These are phyloP conservation scores for Fusarium sterilihyphosum DNA, from an alignment of 2,329 filamentous ascomycete species.

Conservation along the genomic window DNA sequence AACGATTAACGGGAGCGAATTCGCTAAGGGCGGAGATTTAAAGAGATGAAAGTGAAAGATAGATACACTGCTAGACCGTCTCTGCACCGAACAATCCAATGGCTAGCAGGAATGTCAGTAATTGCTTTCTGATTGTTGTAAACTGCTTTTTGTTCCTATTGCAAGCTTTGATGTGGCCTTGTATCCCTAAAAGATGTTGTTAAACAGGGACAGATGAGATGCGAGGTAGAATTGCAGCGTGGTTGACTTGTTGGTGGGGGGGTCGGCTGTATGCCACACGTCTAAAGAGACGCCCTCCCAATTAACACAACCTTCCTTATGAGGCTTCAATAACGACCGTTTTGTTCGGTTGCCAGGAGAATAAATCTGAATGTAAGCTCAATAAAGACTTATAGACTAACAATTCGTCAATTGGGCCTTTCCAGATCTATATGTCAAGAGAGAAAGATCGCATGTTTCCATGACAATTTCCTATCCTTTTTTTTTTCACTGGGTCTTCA, in stretches of 20 bases:
- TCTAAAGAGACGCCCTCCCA: background rate
- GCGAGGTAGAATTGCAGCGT: constrained; percentile 1
- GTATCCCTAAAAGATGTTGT: constrained; percentile 1
- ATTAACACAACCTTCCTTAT: constrained; percentile 2
- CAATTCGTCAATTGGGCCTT: background rate
- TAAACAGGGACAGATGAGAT: constrained; percentile 23
- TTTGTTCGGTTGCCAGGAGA: background rate
- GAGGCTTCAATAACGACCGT: background rate
- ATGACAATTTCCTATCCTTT: constrained; percentile 17
- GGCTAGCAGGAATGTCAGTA: background rate
- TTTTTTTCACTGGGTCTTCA: constrained; percentile 24
- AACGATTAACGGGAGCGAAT: constrained; percentile 30
- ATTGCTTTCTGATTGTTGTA: background rate
- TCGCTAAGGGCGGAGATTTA: constrained; percentile 35
- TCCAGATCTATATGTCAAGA: constrained; percentile 25
- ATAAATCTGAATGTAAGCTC: background rate
- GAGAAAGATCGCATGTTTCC: constrained; percentile 12
- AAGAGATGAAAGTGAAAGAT: constrained; percentile 4
- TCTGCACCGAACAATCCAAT: constrained; percentile 6
- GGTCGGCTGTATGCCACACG: background rate
- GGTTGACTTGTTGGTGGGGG: constrained; percentile 20
- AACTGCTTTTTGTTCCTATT: background rate
- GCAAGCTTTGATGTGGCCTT: background rate
- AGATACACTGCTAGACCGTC: background rate
- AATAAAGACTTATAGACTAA: background rate